Evolutionary conservation across 2,329 filamentous ascomycete species (phyloP), one percentile per base, ranked within the genome.

Genomic region (Pseudogymnoascus sp.): DNA sequence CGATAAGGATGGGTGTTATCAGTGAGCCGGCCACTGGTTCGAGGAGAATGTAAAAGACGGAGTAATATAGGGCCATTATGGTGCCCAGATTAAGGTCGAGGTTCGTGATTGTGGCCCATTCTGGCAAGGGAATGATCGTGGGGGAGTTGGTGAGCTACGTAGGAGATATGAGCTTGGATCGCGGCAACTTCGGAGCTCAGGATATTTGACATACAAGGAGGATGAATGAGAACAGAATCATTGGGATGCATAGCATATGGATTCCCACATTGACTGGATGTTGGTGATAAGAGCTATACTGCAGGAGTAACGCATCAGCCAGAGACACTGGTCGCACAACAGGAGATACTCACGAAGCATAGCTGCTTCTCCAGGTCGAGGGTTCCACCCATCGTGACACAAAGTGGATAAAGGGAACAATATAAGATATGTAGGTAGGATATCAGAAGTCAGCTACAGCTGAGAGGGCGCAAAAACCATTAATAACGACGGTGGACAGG

Each of bases 11-110:
- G 2, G 89, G 83, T 5, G 89, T 86, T 41, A 96, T 78, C 29
- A 89, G 77, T 9, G 84, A 86, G 59, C 94, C 94, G 9, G 94
- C 94, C 0, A 97, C 91, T 0, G 94, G 94, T 72, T 99, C 94
- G 70, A 99, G 87, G 21, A 99, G 83, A 57, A 97, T 81, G 72
- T 97, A 99, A 61, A 97, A 83, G 1, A 82, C 82, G 37, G 88
- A 83, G 75, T 94, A 97, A 29, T 86, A 70, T 60, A 84, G 80
- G 35, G 85, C 84, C 47, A 77, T 76, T 61, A 89, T 82, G 10
- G 84, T 90, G 65, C 83, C 84, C 44, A 85, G 77, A 66, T 85
- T 92, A 62, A 86, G 82, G 13, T 82, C 79, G 64, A 87, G 82
- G 69, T 89, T 85, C 29, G 87, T 85, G 15, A 84, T 78, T 31